A percentile compares a stretch with the other conserved stretches of the same genome.
These are phyloP conservation scores for Alternaria gaisen DNA, from an alignment of 2,329 filamentous ascomycete genomes.

Conservation along the genomic window DNA sequence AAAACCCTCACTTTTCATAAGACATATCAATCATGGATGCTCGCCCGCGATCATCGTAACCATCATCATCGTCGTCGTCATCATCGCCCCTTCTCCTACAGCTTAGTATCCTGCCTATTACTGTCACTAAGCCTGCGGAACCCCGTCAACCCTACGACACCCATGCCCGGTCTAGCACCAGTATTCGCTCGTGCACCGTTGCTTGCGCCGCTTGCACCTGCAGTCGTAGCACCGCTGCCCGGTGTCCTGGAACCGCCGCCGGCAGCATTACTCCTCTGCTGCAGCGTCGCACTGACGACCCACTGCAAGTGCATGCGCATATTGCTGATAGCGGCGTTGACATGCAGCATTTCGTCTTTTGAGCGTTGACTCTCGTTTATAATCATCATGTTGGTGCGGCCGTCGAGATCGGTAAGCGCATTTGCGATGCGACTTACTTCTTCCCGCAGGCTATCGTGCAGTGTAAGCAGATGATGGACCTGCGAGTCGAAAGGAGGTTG, in stretches of 20 bases:
- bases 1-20: conserved; percentile 28
- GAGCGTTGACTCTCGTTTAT: conserved; percentile 69
- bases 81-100: conserved; percentile 22
- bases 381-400: conserved; percentile 68
- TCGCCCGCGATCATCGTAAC: conserved; percentile 8
- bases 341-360: conserved; percentile 69
- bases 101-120: conserved; percentile 49
- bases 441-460: conserved; percentile 68
- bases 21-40: conserved; percentile 19
- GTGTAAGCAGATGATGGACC: conserved; percentile 66
- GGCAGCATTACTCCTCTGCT: conserved; percentile 48
- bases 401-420: conserved; percentile 67
- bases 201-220: conserved; percentile 31
- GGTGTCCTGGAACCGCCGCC: conserved; percentile 37
- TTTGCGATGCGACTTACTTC: conserved; percentile 65
- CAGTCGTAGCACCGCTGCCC: conserved; percentile 18
- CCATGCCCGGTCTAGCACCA: conserved; percentile 29
- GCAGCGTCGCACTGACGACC: conserved; percentile 66
- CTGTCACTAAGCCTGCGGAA: conserved; percentile 48
- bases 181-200: conserved; percentile 37
- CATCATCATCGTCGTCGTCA: not conserved
- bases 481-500: conserved; percentile 56
- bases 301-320: conserved; percentile 70
- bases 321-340: conserved; percentile 66
- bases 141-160: conserved; percentile 30